These are phyloP conservation scores for Pseudocercospora eumusae DNA, from an alignment of 2,329 filamentous ascomycete genomes.

Conservation along the genomic window DNA sequence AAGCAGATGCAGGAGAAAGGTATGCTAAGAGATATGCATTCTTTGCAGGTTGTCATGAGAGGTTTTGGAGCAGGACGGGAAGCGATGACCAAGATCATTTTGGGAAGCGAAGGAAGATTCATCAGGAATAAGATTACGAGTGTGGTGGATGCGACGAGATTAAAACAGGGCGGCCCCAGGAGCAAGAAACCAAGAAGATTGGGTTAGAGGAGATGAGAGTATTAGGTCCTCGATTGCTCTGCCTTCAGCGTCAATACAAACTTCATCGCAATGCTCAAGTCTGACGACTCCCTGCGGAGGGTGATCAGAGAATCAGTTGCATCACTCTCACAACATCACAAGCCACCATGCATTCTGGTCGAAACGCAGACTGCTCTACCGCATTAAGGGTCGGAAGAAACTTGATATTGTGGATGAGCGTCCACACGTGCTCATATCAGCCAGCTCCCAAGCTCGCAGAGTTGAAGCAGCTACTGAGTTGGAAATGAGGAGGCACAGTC, in stretches of 20 bases:
- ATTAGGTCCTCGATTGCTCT: background rate
- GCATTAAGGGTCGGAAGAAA: background rate
- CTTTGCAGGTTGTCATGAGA: constrained; percentile 76
- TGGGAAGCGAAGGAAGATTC: constrained; percentile 79
- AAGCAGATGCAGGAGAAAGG: constrained; percentile 81
- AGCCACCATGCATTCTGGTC: background rate
- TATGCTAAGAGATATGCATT: constrained; percentile 71
- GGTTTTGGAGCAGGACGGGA: constrained; percentile 87
- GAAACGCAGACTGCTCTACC: background rate
- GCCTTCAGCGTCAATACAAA: background rate
- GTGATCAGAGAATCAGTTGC: background rate
- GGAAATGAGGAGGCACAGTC: background rate
- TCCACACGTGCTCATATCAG: background rate
- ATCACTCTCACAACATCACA: background rate
- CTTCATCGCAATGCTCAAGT: background rate
- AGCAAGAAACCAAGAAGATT: constrained; percentile 82
- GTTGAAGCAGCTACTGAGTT: background rate
- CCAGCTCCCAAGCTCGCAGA: background rate
- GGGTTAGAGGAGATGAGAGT: constrained; percentile 48
- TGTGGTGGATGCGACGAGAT: constrained; percentile 80
- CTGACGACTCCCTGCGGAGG: background rate
- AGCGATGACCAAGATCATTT: constrained; percentile 82
- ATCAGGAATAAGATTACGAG: constrained; percentile 73
- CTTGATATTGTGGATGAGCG: background rate
- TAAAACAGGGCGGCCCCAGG: constrained; percentile 95